Percentiles rank a stretch among this genome's conserved stretches.
phyloP scores from a whole-genome alignment of 768 basidiomycete species.

The Calocera viscosa region DNA sequence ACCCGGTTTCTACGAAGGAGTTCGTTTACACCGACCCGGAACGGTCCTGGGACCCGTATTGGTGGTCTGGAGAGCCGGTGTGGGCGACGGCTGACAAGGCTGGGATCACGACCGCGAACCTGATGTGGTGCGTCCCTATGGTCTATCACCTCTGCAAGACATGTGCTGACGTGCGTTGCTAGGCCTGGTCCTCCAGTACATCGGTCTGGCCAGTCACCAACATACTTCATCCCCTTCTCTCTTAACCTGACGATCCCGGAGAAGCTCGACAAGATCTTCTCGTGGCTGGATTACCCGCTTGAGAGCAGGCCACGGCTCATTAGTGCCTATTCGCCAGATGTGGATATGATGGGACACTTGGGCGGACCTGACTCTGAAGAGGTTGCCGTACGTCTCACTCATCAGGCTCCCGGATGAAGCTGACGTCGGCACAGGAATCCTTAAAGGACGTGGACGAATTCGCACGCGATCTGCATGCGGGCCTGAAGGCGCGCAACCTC shows the following conservation, averaged over 20 bases:
- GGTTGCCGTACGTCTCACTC: constrained; percentile 48
- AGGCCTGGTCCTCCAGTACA: constrained; percentile 80
- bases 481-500: constrained; percentile 55
- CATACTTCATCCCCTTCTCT: constrained; percentile 70
- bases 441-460: constrained; percentile 60
- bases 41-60: constrained; percentile 51
- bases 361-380: constrained; percentile 54
- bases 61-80: constrained; percentile 90
- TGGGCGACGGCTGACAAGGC: constrained; percentile 79
- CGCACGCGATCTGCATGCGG: constrained; percentile 51
- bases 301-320: constrained; percentile 65
- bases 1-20: constrained; percentile 46
- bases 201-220: constrained; percentile 47
- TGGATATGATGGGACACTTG: constrained; percentile 73
- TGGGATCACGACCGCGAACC: constrained; percentile 63
- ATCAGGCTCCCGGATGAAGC: background rate
- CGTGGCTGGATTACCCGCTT: constrained; percentile 72
- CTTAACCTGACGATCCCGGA: constrained; percentile 49
- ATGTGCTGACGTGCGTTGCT: background rate
- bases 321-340: constrained; percentile 69
- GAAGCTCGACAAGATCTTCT: constrained; percentile 64
- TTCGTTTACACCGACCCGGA: constrained; percentile 60
- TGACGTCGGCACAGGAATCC: constrained; percentile 37
- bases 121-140: constrained; percentile 65
- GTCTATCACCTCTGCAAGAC: background rate